Conservation (phyloP, 352 stramenopile species). For the Pythium vanterpoolii region DNA sequence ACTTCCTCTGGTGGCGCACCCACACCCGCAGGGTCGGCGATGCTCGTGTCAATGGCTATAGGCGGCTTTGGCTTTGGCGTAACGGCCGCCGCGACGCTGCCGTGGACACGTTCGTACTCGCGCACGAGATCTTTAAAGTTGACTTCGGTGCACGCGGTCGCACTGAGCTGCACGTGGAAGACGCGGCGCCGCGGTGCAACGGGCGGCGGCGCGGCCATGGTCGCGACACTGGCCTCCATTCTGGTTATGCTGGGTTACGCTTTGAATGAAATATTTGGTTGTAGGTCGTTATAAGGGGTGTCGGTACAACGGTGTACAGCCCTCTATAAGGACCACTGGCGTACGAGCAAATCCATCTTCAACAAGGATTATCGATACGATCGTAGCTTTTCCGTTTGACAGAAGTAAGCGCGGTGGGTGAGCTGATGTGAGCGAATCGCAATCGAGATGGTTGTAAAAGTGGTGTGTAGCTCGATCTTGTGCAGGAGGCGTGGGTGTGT, state of each 20-base stretch:
- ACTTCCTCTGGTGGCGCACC: constrained; percentile 22
- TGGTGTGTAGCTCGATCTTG: too few species aligned
- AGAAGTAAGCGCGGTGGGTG: too few species aligned
- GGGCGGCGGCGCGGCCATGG: background rate
- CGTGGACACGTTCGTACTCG: constrained; percentile 16
- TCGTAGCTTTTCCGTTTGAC: too few species aligned
- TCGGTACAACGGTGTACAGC: too few species aligned
- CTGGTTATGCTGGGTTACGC: background rate
- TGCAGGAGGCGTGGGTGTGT: too few species aligned
- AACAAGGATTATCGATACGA: too few species aligned
- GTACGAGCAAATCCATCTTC: too few species aligned
- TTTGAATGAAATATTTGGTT: background rate
- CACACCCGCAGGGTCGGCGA: background rate
- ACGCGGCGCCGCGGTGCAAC: constrained; percentile 17
- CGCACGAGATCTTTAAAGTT: constrained; percentile 69
- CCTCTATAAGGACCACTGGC: too few species aligned
- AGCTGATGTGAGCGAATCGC: too few species aligned
- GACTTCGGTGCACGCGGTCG: constrained; percentile 50
- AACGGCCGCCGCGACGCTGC: background rate
- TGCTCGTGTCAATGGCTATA: background rate
- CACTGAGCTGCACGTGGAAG: constrained; percentile 53
- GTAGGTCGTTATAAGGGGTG: background rate
- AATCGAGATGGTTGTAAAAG: too few species aligned
- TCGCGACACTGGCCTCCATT: background rate
- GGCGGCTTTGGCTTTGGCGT: background rate